Conservation (phyloP, 2,329 filamentous ascomycete species). For the Fusarium praegraminearum region DNA sequence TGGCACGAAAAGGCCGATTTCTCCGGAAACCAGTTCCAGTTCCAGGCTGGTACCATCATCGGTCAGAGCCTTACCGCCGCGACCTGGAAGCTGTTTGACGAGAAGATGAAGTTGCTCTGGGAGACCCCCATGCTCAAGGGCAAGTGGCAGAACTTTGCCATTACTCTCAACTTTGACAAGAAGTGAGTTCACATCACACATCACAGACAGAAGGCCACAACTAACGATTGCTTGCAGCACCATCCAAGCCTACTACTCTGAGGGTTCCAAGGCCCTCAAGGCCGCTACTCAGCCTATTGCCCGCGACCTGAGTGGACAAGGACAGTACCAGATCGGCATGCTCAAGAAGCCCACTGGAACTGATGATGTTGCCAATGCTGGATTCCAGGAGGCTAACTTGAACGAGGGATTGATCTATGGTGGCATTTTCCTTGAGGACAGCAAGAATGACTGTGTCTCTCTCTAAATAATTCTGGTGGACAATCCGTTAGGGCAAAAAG, state of each 20-base stretch:
- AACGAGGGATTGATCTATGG: constrained; percentile 66
- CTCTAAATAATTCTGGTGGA: neutral
- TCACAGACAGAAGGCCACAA: neutral
- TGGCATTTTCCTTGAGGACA: constrained; percentile 67
- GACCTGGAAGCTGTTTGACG: constrained; percentile 60
- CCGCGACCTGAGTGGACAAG: constrained; percentile 64
- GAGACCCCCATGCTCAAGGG: constrained; percentile 61
- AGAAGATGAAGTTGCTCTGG: constrained; percentile 64
- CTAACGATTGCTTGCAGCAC: constrained; percentile 55
- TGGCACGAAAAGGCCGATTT: constrained; percentile 62
- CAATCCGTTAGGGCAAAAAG: neutral
- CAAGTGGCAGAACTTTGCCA: constrained; percentile 72
- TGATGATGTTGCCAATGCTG: constrained; percentile 60
- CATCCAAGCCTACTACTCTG: constrained; percentile 69
- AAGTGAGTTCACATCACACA: constrained; percentile 56
- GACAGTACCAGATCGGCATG: constrained; percentile 72
- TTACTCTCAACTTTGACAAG: constrained; percentile 67
- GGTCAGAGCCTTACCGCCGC: constrained; percentile 53
- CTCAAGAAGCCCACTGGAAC: constrained; percentile 70
- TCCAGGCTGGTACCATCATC: constrained; percentile 68
- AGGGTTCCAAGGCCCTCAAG: constrained; percentile 58
- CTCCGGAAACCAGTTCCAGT: constrained; percentile 64
- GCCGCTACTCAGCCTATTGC: constrained; percentile 62
- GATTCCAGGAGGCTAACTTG: constrained; percentile 61
- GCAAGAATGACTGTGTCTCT: constrained; percentile 53